Evolutionary conservation across 164 flowering plant species (phyloP).

Genomic region (Malania oleifera): DNA sequence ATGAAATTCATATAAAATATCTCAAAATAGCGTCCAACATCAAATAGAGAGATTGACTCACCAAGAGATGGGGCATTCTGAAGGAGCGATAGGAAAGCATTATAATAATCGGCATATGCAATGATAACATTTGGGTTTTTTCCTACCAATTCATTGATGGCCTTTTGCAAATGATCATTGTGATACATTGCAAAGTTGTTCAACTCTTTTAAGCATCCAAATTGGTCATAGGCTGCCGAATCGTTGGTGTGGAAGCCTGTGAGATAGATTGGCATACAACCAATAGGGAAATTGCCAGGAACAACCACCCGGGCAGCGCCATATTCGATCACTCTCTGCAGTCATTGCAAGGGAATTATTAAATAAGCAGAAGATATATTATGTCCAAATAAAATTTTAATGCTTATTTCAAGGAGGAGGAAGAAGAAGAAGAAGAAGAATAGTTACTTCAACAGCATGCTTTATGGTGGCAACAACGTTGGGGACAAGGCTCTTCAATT

Average conservation of each 20-base stretch:
- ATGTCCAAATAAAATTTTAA: too few species aligned
- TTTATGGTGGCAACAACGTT: conserved; percentile 16
- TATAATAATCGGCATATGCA: conserved; percentile 23
- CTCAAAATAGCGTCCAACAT: too few species aligned
- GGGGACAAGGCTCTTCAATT: conserved; percentile 19
- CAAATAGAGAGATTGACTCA: too few species aligned
- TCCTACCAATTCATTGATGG: conserved; percentile 1
- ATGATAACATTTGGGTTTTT: conserved; percentile 7
- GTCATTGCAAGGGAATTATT: too few species aligned
- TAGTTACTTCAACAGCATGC: conserved; percentile 24
- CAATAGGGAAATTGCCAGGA: conserved; percentile 15
- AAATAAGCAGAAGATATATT: too few species aligned
- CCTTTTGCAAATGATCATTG: conserved; percentile 17
- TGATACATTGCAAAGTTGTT: conserved; percentile 20
- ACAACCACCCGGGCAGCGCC: conserved; percentile 21
- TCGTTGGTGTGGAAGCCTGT: conserved; percentile 4
- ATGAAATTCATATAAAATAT: too few species aligned
- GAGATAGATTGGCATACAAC: conserved; percentile 15
- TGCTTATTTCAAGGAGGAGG: too few species aligned
- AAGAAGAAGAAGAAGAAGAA: conserved; percentile 1
- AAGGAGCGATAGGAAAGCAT: too few species aligned
- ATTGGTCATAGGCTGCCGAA: conserved; percentile 15
- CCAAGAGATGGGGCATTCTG: too few species aligned
- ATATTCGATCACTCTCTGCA: conserved; percentile 11
- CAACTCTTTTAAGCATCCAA: conserved; percentile 17